Conservation (phyloP, 2,329 filamentous ascomycete species). For the Aspergillus tamarii region DNA sequence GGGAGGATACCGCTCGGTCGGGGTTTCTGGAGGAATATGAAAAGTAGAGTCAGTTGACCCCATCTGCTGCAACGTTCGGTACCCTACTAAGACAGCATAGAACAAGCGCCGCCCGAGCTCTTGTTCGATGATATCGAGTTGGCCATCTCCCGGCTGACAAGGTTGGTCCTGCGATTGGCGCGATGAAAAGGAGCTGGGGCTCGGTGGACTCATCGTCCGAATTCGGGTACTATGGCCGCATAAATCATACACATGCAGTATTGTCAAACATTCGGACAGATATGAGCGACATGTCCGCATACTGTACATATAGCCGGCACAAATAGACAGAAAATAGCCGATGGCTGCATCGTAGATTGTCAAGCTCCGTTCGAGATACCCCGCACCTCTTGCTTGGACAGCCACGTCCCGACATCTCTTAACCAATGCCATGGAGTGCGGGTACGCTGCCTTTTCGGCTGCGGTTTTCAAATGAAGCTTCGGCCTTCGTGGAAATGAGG, state of each 20-base stretch:
- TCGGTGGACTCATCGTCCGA: conserved; percentile 23
- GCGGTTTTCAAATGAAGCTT: conserved; percentile 44
- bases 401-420: conserved; percentile 48
- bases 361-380: conserved; percentile 46
- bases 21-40: conserved; percentile 75
- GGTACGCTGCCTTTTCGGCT: conserved; percentile 41
- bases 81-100: conserved; percentile 78
- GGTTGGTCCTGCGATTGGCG: conserved; percentile 26
- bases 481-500: conserved; percentile 50
- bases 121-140: conserved; percentile 43
- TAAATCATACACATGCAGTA: conserved; percentile 45
- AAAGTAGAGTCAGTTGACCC: conserved; percentile 73
- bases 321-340: conserved; percentile 49
- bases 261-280: conserved; percentile 47
- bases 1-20: conserved; percentile 75
- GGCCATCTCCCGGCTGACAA: conserved; percentile 19
- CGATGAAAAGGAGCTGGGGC: conserved; percentile 28
- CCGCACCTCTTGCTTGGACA: conserved; percentile 47
- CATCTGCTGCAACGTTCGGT: conserved; percentile 77
- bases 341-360: conserved; percentile 50
- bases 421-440: conserved; percentile 48
- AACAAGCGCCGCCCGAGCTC: conserved; percentile 67
- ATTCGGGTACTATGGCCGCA: conserved; percentile 30
- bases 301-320: conserved; percentile 45
- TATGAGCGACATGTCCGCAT: conserved; percentile 45